Evolutionary conservation across 148 eudicot genomes (phyloP), one percentile per base, ranked within the genome.

Genomic region (Vaccinium corymbosum): DNA sequence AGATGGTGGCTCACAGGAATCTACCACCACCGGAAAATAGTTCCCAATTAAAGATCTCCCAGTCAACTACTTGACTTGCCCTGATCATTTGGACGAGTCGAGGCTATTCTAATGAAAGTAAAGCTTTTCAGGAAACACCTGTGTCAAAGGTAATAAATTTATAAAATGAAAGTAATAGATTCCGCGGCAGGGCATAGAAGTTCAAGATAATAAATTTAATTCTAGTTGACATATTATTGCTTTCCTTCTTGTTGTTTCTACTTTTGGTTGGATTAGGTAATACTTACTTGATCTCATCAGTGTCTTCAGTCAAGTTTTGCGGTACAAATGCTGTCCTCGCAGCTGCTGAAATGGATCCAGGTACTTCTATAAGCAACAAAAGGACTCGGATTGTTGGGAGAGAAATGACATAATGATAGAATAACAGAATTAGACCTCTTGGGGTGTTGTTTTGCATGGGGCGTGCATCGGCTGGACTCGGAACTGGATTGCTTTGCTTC

Each of bases 241-340:
- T 68, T 27, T 68, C 73, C 73, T 25, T 12, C 12, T 68, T 27
- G 73, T 13, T 27, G 38, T 27, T 68, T 68, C 73, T 29, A 68
- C 7, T 61, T 10, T 61, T 20, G 29, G 3, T 27, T 25, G 25
- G 29, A 81, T 64, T 17, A 6, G 25, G 79, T 1, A 10, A 4
- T 32, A 82, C 93, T 86, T 82, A 87, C 95, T 86, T 90, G 81
- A 90, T 84, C n/a, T 89, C 73, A 27, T 68, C 90, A 11, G 56
- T 2, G 25, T 89, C 91, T 9, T 90, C 91, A 0, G 25, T 1
- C 14, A 6, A 1, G 75, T 12, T 71, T 6, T 68, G 62, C 29
- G 85, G 68, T 51, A 32, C 68, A 49, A 72, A 64, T 27, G 87
- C 85, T 51, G 86, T 32, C 81, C 68, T 85, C 2, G 89, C 92